Conservation (phyloP, 306 rosid species). For the Sicyos edulis region DNA sequence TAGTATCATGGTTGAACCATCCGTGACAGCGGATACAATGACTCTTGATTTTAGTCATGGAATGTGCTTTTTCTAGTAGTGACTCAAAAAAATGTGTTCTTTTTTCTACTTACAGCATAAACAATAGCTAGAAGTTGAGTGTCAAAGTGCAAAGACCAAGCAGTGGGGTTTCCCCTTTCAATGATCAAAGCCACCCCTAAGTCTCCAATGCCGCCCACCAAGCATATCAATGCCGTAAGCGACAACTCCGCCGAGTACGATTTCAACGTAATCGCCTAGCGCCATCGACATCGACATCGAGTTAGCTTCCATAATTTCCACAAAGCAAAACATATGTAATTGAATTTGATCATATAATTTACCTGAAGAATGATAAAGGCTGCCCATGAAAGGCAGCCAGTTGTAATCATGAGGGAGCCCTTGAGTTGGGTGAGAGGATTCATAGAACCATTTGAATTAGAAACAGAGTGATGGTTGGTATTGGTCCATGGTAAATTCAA, state of each 20-base stretch:
- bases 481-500: conserved; percentile 24
- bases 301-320: not conserved
- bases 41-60: too few species aligned
- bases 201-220: conserved; percentile 32
- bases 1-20: too few species aligned
- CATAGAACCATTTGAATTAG: not conserved
- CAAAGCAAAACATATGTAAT: not conserved
- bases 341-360: not conserved
- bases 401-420: conserved; percentile 37
- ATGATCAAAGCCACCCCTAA: conserved; percentile 28
- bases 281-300: not conserved
- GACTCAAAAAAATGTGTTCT: too few species aligned
- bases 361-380: conserved; percentile 42
- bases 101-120: conserved; percentile 31
- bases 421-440: conserved; percentile 25
- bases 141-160: conserved; percentile 40
- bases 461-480: not conserved
- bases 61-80: too few species aligned
- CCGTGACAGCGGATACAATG: too few species aligned
- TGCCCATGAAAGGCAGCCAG: conserved; percentile 45
- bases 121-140: conserved; percentile 28
- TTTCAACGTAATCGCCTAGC: conserved; percentile 39
- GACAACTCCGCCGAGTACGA: conserved; percentile 46
- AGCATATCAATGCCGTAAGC: conserved; percentile 42
- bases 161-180: conserved; percentile 39